Percentiles rank a stretch among this genome's conserved stretches.
phyloP scores from a whole-genome alignment of 192 early-diverging fungal species.

The Gaertneriomyces sp. region DNA sequence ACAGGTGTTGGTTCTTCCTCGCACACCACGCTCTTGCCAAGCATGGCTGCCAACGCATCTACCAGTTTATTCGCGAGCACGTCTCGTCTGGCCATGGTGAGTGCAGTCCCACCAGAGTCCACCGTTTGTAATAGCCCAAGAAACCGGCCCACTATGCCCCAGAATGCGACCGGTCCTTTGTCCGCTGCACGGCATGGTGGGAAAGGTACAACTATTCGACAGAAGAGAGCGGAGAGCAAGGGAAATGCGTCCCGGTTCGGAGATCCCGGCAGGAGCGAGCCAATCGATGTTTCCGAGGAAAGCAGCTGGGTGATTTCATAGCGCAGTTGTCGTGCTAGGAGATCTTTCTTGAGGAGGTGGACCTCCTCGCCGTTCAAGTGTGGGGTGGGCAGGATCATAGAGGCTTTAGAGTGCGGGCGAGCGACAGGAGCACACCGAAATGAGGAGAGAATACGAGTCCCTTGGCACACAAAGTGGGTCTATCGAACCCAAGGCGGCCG shows the following conservation, averaged over 20 bases:
- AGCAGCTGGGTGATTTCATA: conserved; percentile 16
- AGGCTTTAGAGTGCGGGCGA: too few species aligned
- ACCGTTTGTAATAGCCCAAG: conserved; percentile 12
- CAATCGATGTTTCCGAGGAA: background rate
- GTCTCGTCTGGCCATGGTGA: conserved; percentile 22
- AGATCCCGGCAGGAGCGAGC: conserved; percentile 3
- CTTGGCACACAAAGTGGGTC: too few species aligned
- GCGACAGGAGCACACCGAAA: too few species aligned
- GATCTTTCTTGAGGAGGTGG: conserved; percentile 25
- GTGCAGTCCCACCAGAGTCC: conserved; percentile 26
- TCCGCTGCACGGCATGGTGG: conserved; percentile 16
- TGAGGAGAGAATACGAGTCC: too few species aligned
- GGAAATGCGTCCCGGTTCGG: conserved; percentile 6
- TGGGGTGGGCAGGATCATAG: background rate
- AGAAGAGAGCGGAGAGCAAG: conserved; percentile 20
- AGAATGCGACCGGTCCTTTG: conserved; percentile 7
- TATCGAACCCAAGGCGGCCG: too few species aligned
- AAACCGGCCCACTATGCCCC: conserved; percentile 16
- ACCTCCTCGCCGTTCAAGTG: conserved; percentile 1
- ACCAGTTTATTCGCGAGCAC: conserved; percentile 21
- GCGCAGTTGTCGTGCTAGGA: conserved; percentile 25
- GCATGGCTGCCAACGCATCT: conserved; percentile 22
- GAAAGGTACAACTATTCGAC: conserved; percentile 16
- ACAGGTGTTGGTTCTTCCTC: too few species aligned
- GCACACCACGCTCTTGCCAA: conserved; percentile 19